Base-by-base conservation (phyloP, 345 rosid species). In the Punica granatum region DNA sequence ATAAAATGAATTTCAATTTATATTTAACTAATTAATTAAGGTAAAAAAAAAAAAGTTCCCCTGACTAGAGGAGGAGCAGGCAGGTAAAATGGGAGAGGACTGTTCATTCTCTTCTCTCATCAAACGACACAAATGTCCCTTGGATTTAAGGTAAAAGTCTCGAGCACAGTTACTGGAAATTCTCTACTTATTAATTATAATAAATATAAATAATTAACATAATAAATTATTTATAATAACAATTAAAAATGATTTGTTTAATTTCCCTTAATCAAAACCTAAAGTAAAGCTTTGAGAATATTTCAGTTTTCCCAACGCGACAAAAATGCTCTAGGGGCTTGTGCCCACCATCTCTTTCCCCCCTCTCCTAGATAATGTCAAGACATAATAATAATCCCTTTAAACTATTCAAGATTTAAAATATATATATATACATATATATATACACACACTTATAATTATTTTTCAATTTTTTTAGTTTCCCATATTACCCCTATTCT, bases 271-370 rank as follows among this genome's bases (percentile, higher is more conserved):
- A 58, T 60, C 25, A 30, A 41, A 26, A 7, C 32, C 41, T 26
- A 26, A 56, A 56, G 34, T 56, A 56, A 30, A 30, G 68, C 44
- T 36, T 23, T 59, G 74, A 48, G 88, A 86, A 86, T 86, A 86
- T 86, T 67, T 81, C 78, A 80, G 74, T 72, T 63, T 78, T 84
- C 83, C 91, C 83, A 81, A 82, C 69, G 78, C 87, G 87, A 86
- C 92, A 84, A 84, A 84, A 74, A 84, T 86, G 58, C 89, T 69
- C 76, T 77, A 53, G 74, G 73, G 68, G 64, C 68, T 72, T 28
- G 83, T 74, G 67, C 31, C 61, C n/a, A n/a, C n/a, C n/a, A n/a
- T n/a, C n/a, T n/a, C n/a, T n/a, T n/a, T 59, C 66, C 23, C 30
- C 59, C 19, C 48, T 54, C 28, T 19, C 23, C 2, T 60, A 6